Base-by-base conservation (phyloP, 1,139 yeast species). In the Geotrichum restrictum region DNA sequence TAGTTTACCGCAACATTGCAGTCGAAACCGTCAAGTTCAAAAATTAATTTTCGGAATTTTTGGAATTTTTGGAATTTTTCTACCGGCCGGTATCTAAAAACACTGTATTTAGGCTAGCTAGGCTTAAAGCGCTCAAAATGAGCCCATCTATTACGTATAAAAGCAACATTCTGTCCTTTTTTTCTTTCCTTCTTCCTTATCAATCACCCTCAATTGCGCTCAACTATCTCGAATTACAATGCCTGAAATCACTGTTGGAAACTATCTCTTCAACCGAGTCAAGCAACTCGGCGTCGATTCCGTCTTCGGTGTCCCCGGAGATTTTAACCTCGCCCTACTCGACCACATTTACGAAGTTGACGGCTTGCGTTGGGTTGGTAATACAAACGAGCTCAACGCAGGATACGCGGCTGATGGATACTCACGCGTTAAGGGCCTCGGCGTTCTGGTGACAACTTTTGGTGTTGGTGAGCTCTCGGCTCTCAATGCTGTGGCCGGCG, bases 381-480 rank as follows among this genome's bases (percentile, higher is more conserved):
- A 76, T 54, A 78, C 80, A 45, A 76, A 75, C 49, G 81, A 77
- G 59, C 62, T 77, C 54, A 77, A 77, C 61, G 75, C 79, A 7
- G 85, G 85, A 19, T 82, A 82, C 59, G 75, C 83, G 5, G 84
- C 82, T 11, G 87, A 82, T 62, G 88, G 88, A 1, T 83, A 82
- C 66, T 77, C 85, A 24, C 74, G 88, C 57, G 77, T 80, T 59
- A 80, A 81, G 57, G 74, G 80, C 21, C 71, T 81, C 56, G 80
- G 80, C 18, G 79, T 80, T 50, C 64, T 83, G 48, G 72, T 83
- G 56, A 81, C 88, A 45, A 83, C 89, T 1, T 80, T 73, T 66
- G 88, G 88, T 51, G 91, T 84, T 19, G 91, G 91, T 55, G 91
- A 84, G 64, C 72, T 83, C 58, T 77, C 83, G 36, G 86, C 88